phyloP scores from a whole-genome alignment of 208 protist genomes.

The Crithidia mellificae region DNA sequence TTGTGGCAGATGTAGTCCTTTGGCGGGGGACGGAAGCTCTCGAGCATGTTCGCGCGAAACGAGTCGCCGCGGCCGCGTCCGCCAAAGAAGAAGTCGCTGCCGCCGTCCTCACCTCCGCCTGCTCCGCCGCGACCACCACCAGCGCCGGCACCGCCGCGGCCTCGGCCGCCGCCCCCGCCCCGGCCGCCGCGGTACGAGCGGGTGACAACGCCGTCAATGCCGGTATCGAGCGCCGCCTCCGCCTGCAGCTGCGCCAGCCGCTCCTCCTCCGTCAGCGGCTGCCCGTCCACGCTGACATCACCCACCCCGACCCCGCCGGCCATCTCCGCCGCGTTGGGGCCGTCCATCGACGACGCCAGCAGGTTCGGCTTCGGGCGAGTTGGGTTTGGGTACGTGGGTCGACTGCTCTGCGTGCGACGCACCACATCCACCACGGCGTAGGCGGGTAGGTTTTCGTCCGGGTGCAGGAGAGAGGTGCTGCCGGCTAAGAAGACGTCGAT shows the following conservation, averaged over 20 bases:
- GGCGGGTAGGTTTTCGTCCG: slow-evolving; percentile 72
- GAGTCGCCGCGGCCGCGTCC: slow-evolving; percentile 30
- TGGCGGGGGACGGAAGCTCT: slow-evolving; percentile 70
- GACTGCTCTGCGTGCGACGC: slow-evolving; percentile 49
- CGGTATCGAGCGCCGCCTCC: slow-evolving; percentile 72
- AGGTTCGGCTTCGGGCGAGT: slow-evolving; percentile 17
- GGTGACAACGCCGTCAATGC: slow-evolving; percentile 61
- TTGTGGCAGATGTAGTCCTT: slow-evolving; percentile 88
- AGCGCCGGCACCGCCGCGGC: slow-evolving; percentile 20
- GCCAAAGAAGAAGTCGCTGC: slow-evolving; percentile 12
- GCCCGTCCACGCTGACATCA: slow-evolving; percentile 9
- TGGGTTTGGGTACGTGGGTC: slow-evolving; percentile 3
- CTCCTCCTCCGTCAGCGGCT: slow-evolving; percentile 76
- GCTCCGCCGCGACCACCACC: slow-evolving; percentile 1
- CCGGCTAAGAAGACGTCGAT: slow-evolving; percentile 76
- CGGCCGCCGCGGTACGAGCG: slow-evolving; percentile 41
- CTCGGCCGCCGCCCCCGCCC: slow-evolving; percentile 25
- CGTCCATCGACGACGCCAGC: neutral
- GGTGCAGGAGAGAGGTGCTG: slow-evolving; percentile 71
- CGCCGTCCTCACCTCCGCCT: neutral
- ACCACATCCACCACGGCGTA: slow-evolving; percentile 84
- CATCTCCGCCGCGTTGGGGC: neutral
- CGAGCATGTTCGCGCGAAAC: slow-evolving; percentile 38
- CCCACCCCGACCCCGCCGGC: slow-evolving; percentile 5
- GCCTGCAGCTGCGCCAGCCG: slow-evolving; percentile 76